Percentiles rank a stretch among this genome's conserved stretches.
Conservation (phyloP, 148 eudicot genomes). For the Cornus florida region DNA sequence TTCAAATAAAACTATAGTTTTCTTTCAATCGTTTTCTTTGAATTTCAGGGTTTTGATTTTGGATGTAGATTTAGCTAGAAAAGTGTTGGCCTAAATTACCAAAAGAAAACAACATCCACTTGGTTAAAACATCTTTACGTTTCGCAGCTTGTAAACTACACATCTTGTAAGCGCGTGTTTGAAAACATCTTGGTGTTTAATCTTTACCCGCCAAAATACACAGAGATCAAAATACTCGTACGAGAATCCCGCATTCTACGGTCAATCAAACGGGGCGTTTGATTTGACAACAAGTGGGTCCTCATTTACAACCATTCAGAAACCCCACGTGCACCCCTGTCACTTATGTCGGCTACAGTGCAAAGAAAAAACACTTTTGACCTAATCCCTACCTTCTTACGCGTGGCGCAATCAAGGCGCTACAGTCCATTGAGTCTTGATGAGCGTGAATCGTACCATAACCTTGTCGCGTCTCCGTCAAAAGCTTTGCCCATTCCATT, state of each 20-base stretch:
- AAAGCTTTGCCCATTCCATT: neutral
- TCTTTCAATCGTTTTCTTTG: too few relatives aligned
- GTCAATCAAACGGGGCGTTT: constrained; percentile 26
- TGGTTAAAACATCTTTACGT: too few relatives aligned
- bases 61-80: too few relatives aligned
- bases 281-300: constrained; percentile 14
- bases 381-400: neutral
- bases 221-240: constrained; percentile 8
- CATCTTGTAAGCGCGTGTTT: too few relatives aligned
- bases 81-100: too few relatives aligned
- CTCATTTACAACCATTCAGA: neutral
- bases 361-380: neutral
- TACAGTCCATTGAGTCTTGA: neutral
- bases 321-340: constrained; percentile 30
- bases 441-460: neutral
- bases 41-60: too few relatives aligned
- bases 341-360: constrained; percentile 19
- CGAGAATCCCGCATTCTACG: constrained; percentile 33
- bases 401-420: neutral
- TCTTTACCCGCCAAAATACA: neutral
- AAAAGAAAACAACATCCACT: too few relatives aligned
- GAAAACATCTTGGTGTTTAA: too few relatives aligned
- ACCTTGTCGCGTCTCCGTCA: neutral
- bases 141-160: too few relatives aligned
- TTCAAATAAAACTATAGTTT: too few relatives aligned